Base-by-base conservation (phyloP, 2,329 filamentous ascomycete genomes). In the Metarhizium sp. region DNA sequence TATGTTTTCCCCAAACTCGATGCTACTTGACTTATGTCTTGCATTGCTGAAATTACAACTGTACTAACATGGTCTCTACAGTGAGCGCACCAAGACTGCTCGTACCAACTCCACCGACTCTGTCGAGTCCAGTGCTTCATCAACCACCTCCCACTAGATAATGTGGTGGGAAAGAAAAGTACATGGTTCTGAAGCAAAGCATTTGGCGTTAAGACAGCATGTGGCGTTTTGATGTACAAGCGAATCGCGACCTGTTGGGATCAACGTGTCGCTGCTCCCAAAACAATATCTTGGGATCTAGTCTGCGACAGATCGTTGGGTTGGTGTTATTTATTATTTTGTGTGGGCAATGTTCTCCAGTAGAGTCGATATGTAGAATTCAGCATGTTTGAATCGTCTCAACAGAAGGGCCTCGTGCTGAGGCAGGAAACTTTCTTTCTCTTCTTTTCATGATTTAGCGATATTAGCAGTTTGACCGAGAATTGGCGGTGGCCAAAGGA, bases 1-100 rank as follows among this genome's bases (percentile, higher is more conserved):
- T 78, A 72, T 58, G 75, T 45, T 45, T 45, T 6, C 68, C 30
- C 36, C 2, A 16, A 30, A 48, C 34, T 40, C 36, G 38, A 16
- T 3, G 16, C 29, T 6, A 20, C 25, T 25, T 51, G 16, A 2
- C 14, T 18, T 25, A 25, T 25, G 20, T 25, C 25, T 1, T 25
- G 0, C 25, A 25, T 25, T 25, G 25, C 25, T 25, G 25, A 4
- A 25, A 25, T 25, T 6, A 30, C n/a, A n/a, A 14, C 10, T 64
- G 18, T 38, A 59, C 63, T 59, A 51, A 60, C 50, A 32, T n/a
- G 29, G 18, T 16, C 18, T 16, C 20, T 45, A 7, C 55, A 75
- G 73, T 54, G 72, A 75, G 70, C 72, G 72, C 55, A 57, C 55
- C 53, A 75, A 74, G 70, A 64, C 71, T 49, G 20, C 62, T 40